Evolutionary conservation across 1,139 yeast genomes (phyloP).

Genomic region (Yamadazyma sp.): DNA sequence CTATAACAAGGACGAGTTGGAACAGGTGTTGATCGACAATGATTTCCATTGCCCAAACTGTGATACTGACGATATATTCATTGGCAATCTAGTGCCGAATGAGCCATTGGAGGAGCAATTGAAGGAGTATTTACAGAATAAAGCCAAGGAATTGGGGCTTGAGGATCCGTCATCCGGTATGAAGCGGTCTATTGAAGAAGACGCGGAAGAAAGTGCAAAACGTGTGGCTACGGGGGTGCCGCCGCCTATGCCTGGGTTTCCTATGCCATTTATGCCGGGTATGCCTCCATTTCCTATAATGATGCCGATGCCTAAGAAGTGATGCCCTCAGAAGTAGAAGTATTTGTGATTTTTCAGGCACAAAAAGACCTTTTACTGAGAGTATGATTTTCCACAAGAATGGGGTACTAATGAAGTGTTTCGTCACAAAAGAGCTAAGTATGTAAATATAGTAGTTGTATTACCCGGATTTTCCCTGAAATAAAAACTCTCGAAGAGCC

Average conservation of each 20-base stretch:
- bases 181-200: slow-evolving; percentile 27
- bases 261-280: slow-evolving; percentile 22
- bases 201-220: slow-evolving; percentile 25
- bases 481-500: slow-evolving; percentile 1
- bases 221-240: slow-evolving; percentile 24
- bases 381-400: not conserved
- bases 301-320: slow-evolving; percentile 12
- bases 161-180: slow-evolving; percentile 31
- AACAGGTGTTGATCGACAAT: slow-evolving; percentile 70
- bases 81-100: slow-evolving; percentile 70
- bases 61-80: slow-evolving; percentile 65
- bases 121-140: slow-evolving; percentile 48
- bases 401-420: too few relatives aligned
- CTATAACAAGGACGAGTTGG: slow-evolving; percentile 50
- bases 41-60: slow-evolving; percentile 94
- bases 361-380: too few relatives aligned
- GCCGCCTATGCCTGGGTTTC: slow-evolving; percentile 8
- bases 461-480: slow-evolving; percentile 4
- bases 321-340: not conserved
- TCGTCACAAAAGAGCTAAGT: too few relatives aligned
- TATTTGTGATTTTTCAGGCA: not conserved
- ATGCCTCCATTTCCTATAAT: slow-evolving; percentile 26
- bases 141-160: slow-evolving; percentile 39
- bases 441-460: not conserved
- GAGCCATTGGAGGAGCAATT: slow-evolving; percentile 56